Evolutionary conservation across 139 green algal genomes (phyloP).

Genomic region (Mesostigma viride): DNA sequence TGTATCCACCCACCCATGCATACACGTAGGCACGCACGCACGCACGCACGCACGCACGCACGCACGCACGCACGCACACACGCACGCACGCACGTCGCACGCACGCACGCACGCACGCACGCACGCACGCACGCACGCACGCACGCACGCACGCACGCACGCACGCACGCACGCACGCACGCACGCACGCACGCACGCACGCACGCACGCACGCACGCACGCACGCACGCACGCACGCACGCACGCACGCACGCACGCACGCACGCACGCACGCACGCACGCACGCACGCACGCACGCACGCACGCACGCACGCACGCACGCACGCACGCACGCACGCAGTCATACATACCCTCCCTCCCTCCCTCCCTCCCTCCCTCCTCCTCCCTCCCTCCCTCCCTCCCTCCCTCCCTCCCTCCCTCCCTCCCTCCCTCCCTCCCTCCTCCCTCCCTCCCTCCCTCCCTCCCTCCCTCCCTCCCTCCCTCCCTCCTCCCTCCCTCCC

Average conservation of each 20-base stretch:
- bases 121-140: constrained; percentile 6
- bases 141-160: constrained; percentile 6
- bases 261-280: not conserved
- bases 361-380: not conserved
- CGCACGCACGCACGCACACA: constrained; percentile 6
- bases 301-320: not conserved
- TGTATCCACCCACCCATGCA: too few species aligned
- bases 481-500: too few species aligned
- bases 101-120: not conserved
- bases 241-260: not conserved
- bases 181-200: constrained; percentile 2
- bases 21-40: constrained; percentile 6
- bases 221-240: not conserved
- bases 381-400: not conserved
- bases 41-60: not conserved
- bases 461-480: too few species aligned
- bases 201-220: constrained; percentile 2
- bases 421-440: not conserved
- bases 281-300: constrained; percentile 10
- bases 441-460: too few species aligned
- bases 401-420: not conserved
- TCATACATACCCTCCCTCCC: not conserved
- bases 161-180: not conserved
- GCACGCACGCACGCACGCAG: not conserved
- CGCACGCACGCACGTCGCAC: constrained; percentile 6